A percentile compares a stretch with the other conserved stretches of the same genome.
phyloP scores from a whole-genome alignment of 305 asterid species.

The Fraxinus albicans region DNA sequence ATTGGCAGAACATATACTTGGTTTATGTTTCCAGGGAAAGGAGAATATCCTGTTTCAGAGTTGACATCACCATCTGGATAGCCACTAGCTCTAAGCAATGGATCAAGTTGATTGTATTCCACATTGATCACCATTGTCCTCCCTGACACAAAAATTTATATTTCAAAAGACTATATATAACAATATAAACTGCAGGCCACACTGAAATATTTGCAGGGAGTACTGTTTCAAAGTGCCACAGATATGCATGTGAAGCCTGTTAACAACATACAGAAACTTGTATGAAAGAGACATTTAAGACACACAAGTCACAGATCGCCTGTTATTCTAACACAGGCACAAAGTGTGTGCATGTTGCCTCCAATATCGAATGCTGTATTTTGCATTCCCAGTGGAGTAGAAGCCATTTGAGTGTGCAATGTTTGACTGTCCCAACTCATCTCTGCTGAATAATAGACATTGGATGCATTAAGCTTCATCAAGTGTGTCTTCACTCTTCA shows the following conservation, averaged over 20 bases:
- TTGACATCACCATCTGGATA: conserved; percentile 92
- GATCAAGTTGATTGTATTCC: conserved; percentile 99
- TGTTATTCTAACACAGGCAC: not conserved
- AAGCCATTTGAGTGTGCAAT: not conserved
- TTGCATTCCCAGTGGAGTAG: not conserved
- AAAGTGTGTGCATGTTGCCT: not conserved
- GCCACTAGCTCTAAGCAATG: conserved; percentile 92
- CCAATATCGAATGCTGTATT: not conserved
- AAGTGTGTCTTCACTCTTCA: not conserved
- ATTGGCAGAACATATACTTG: conserved; percentile 50
- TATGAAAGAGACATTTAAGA: not conserved
- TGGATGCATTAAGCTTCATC: not conserved
- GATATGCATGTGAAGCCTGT: not conserved
- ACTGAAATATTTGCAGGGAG: not conserved
- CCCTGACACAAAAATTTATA: conserved; percentile 49
- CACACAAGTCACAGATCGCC: not conserved
- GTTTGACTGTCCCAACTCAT: not conserved
- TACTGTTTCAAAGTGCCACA: conserved; percentile 13
- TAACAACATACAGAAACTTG: not conserved
- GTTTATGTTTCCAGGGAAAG: conserved; percentile 96
- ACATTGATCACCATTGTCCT: conserved; percentile 98
- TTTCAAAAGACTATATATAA: conserved; percentile 18
- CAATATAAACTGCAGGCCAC: conserved; percentile 1
- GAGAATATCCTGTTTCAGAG: conserved; percentile 90
- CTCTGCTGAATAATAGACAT: not conserved